A percentile compares a stretch with the other conserved stretches of the same genome.
Conservation (phyloP, 768 basidiomycete genomes). For the Auriscalpium vulgare region DNA sequence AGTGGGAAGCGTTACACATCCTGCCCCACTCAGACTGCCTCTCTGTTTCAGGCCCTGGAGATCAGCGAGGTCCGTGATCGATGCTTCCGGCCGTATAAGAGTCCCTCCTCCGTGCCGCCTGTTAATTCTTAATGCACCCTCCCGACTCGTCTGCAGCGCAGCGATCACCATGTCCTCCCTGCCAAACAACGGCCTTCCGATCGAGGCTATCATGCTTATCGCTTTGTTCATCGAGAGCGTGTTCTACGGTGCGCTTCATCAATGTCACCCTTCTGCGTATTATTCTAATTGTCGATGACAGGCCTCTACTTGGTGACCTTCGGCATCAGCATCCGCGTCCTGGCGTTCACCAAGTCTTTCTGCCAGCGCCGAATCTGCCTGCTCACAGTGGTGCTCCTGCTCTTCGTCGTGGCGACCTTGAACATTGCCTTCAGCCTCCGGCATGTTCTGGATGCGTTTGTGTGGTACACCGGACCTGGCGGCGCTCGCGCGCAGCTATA, state of each 20-base stretch:
- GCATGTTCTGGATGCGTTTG: constrained; percentile 36
- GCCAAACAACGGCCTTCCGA: neutral
- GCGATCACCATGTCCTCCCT: too few species aligned
- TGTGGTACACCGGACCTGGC: constrained; percentile 23
- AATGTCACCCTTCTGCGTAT: neutral
- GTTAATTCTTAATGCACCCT: too few species aligned
- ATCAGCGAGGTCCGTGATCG: too few species aligned
- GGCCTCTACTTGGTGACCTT: neutral
- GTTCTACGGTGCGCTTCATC: neutral
- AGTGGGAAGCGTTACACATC: too few species aligned
- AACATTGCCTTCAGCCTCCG: constrained; percentile 33
- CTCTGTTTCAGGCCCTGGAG: too few species aligned
- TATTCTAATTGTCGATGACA: neutral
- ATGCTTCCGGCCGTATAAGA: too few species aligned
- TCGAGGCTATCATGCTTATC: neutral
- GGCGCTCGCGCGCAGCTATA: constrained; percentile 27
- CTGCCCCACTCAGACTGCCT: too few species aligned
- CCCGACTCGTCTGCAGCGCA: too few species aligned
- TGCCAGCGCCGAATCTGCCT: constrained; percentile 11
- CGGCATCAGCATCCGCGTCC: neutral
- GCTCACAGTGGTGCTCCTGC: constrained; percentile 29
- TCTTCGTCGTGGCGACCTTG: constrained; percentile 33
- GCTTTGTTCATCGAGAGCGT: neutral
- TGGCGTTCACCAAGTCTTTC: neutral
- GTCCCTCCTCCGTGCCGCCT: too few species aligned